phyloP scores from a whole-genome alignment of 164 flowering plant species.

The Berberis vulgaris region DNA sequence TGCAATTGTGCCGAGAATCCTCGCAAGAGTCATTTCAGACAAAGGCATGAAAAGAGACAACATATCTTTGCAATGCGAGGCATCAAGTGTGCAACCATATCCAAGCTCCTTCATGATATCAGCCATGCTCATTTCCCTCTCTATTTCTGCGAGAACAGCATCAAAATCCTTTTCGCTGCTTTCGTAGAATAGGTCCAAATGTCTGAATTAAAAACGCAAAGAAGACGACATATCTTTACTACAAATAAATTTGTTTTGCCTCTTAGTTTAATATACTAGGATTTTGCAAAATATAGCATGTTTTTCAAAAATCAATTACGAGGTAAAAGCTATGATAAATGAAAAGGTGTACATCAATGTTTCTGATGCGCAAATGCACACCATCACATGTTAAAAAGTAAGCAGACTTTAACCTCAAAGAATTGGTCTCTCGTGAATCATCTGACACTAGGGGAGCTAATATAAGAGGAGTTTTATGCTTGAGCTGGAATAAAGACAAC shows the following conservation, averaged over 20 bases:
- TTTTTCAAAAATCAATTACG: background rate
- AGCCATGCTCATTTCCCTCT: constrained; percentile 72
- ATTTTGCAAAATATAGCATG: background rate
- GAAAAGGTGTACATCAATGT: background rate
- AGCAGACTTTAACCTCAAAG: constrained; percentile 40
- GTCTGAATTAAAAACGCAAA: constrained; percentile 28
- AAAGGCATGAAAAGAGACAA: constrained; percentile 68
- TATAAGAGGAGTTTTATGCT: constrained; percentile 34
- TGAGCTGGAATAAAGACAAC: constrained; percentile 38
- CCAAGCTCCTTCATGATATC: constrained; percentile 83
- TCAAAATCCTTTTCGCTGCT: constrained; percentile 58
- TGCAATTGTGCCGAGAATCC: constrained; percentile 55
- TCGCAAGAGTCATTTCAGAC: constrained; percentile 57
- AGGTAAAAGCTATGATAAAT: background rate
- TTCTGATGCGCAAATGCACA: too few species aligned
- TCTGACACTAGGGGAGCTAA: constrained; percentile 59
- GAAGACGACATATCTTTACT: too few species aligned
- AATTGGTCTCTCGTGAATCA: constrained; percentile 38
- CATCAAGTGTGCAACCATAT: constrained; percentile 76
- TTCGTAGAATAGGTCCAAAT: constrained; percentile 44
- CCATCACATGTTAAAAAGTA: background rate
- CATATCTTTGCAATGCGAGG: constrained; percentile 68
- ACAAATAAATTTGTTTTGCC: too few species aligned
- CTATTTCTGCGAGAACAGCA: constrained; percentile 74
- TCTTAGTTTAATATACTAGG: too few species aligned